Conservation (phyloP, 176 grass and related monocot species). For the Pharus latifolius region DNA sequence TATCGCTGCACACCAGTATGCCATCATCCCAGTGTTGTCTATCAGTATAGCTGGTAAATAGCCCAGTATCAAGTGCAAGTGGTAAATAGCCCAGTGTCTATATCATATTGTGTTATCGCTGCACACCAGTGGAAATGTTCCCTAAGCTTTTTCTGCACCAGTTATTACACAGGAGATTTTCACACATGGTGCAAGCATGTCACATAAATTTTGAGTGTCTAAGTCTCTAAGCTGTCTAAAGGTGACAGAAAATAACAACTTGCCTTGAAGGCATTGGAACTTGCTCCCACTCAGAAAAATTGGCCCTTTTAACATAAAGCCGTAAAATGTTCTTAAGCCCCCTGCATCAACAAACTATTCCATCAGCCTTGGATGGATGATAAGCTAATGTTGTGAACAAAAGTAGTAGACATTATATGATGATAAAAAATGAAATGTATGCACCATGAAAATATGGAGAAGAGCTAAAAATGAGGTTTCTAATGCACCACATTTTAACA, state of each 20-base stretch:
- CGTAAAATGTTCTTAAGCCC: conserved; percentile 82
- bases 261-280: conserved; percentile 70
- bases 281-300: conserved; percentile 85
- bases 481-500: background rate
- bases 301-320: conserved; percentile 71
- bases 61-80: background rate
- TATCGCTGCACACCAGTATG: background rate
- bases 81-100: too few relatives aligned
- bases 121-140: background rate
- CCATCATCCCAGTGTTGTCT: background rate
- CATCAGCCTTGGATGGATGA: background rate
- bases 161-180: background rate
- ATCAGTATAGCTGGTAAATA: background rate
- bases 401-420: background rate
- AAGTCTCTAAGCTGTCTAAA: background rate
- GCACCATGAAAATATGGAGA: background rate
- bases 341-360: conserved; percentile 42
- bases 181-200: background rate
- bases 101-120: too few relatives aligned
- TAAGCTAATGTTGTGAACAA: background rate
- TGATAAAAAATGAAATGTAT: background rate
- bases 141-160: background rate
- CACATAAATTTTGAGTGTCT: background rate
- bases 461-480: background rate
- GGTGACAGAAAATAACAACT: conserved; percentile 31